Conservation (phyloP, 192 early-diverging fungal species). For the Kappamyces sp. region DNA sequence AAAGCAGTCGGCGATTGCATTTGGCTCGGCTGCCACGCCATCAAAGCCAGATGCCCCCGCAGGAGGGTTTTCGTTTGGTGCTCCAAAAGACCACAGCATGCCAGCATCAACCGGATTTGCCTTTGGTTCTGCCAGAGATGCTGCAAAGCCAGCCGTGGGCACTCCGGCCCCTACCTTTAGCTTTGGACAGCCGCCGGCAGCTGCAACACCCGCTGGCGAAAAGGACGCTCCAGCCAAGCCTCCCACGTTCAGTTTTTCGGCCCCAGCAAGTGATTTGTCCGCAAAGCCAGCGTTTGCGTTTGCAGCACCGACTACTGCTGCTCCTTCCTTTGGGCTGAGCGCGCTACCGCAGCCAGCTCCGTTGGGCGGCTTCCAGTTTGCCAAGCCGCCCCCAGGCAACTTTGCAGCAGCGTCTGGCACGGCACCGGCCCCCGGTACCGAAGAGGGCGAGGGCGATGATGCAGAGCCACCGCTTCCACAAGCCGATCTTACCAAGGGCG, state of each 20-base stretch:
- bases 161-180: not conserved
- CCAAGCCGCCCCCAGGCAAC: not conserved
- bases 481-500: slow-evolving; percentile 4
- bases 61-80: slow-evolving; percentile 5
- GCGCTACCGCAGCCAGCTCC: slow-evolving; percentile 1
- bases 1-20: too few relatives aligned
- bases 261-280: not conserved
- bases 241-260: too few relatives aligned
- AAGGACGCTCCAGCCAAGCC: not conserved
- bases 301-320: not conserved
- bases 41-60: not conserved
- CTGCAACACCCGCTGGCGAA: slow-evolving; percentile 4
- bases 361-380: slow-evolving; percentile 1
- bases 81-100: not conserved
- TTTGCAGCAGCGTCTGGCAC: not conserved
- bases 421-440: not conserved
- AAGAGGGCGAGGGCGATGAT: slow-evolving; percentile 10
- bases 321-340: not conserved
- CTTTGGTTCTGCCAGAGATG: slow-evolving; percentile 2
- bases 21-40: too few relatives aligned
- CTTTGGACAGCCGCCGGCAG: slow-evolving; percentile 1
- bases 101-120: slow-evolving; percentile 1
- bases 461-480: not conserved
- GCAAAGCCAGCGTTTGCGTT: too few relatives aligned
- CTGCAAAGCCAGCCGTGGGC: slow-evolving; percentile 4